Base-by-base conservation (phyloP, 345 rosid genomes). In the Acer saccharum region DNA sequence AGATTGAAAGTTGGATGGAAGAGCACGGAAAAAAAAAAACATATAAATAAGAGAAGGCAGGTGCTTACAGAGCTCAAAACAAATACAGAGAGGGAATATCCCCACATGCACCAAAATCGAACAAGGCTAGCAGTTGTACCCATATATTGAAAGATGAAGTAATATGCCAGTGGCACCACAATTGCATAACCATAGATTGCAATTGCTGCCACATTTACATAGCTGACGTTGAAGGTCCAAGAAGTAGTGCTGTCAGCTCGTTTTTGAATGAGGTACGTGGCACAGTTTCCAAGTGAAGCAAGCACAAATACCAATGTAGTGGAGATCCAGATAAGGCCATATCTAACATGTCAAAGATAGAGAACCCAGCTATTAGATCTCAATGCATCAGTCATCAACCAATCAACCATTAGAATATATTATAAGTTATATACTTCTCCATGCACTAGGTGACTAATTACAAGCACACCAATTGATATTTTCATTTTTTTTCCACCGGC, bases 71-170 rank as follows among this genome's bases (percentile, higher is more conserved):
- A 83, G 81, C 83, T 81, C n/a, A 79, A 88, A 75, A 94, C 50
- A 68, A 94, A 94, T 69, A 94, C 83, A 84, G 81, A 83, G 82
- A 94, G 94, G 75, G 99, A 96, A 84, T 96, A 94, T 52, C 99
- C 99, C 99, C 99, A 92, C 88, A 96, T 82, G 89, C 99, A 91
- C 98, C 97, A 94, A 84, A 92, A 88, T 52, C 89, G 85, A 67
- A 94, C 65, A 64, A 96, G 95, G 88, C 88, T 93, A 78, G 94
- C 90, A 82, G 77, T 87, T 76, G 95, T 89, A 79, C 94, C 98
- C 87, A 94, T 85, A 77, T 96, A 96, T 60, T 79, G 84, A 61
- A 94, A 91, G 83, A 92, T 74, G 88, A 94, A 96, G 83, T 92
- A 94, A 80, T 89, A 96, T 54, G 89, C 97, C 80, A 96, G 61